Conservation (phyloP, 106 monocot genomes). For the Phalaenopsis equestris region DNA sequence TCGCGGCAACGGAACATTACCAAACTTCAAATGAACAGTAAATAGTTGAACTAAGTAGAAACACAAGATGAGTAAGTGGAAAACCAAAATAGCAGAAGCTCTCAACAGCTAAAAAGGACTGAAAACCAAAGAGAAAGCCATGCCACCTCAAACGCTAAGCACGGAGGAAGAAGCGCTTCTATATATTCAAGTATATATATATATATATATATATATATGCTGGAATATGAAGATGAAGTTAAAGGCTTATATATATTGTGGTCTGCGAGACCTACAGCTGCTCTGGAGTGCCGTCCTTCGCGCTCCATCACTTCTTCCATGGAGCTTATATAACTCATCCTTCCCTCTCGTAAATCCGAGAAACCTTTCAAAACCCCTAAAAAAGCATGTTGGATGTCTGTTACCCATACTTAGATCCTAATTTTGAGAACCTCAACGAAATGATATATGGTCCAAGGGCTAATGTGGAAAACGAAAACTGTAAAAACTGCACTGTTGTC, state of each 20-base stretch:
- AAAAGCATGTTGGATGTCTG: conserved; percentile 39
- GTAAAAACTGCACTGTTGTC: conserved; percentile 52
- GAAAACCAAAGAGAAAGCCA: no score
- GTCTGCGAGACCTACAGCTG: no score
- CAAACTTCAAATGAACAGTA: no score
- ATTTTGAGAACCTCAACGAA: conserved; percentile 51
- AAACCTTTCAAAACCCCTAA: no score
- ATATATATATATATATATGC: not conserved
- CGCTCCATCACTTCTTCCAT: not conserved
- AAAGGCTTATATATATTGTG: no score
- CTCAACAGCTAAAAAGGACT: no score
- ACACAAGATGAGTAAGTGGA: no score
- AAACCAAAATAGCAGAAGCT: no score
- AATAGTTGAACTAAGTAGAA: no score
- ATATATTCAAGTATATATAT: not conserved
- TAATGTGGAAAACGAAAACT: conserved; percentile 48
- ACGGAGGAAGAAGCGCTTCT: no score
- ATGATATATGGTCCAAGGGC: conserved; percentile 61
- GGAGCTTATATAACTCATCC: not conserved
- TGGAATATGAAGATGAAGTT: not conserved
- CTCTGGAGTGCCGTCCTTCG: not conserved
- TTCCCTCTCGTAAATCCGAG: not conserved
- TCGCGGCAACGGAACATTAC: no score
- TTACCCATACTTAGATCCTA: conserved; percentile 66
- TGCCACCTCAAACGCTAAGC: no score